Evolutionary conservation across 352 stramenopile species (phyloP).

Genomic region (Globisporangium cederbergense): DNA sequence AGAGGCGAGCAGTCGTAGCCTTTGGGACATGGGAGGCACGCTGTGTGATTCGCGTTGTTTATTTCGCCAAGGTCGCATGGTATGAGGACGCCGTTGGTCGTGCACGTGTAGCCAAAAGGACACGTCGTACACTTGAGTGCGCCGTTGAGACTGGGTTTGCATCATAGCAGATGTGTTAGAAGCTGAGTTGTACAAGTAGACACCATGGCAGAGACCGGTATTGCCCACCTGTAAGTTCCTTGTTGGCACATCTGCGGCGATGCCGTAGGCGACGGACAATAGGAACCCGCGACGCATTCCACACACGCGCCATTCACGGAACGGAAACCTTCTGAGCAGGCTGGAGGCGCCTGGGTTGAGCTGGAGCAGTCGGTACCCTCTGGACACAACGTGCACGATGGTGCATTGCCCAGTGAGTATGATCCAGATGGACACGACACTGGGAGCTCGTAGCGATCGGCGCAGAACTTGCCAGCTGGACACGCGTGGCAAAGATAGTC

Average conservation of each 20-base stretch:
- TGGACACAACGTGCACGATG: slow-evolving; percentile 40
- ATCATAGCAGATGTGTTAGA: slow-evolving; percentile 2
- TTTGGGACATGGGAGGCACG: slow-evolving; percentile 20
- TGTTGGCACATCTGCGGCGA: slow-evolving; percentile 28
- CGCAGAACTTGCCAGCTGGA: slow-evolving; percentile 37
- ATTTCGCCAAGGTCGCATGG: slow-evolving; percentile 10
- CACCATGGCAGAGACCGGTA: not conserved
- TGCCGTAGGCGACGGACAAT: slow-evolving; percentile 27
- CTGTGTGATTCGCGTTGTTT: slow-evolving; percentile 39
- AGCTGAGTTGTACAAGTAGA: not conserved
- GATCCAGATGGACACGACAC: slow-evolving; percentile 25
- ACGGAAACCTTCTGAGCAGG: slow-evolving; percentile 30
- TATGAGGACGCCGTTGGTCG: slow-evolving; percentile 23
- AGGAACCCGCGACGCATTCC: slow-evolving; percentile 33
- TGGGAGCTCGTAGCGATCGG: slow-evolving; percentile 18
- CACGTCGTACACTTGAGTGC: slow-evolving; percentile 41
- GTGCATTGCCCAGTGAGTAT: slow-evolving; percentile 42
- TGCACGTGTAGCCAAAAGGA: slow-evolving; percentile 44
- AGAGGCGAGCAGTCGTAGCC: slow-evolving; percentile 14
- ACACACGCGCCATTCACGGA: slow-evolving; percentile 23
- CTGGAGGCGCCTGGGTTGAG: slow-evolving; percentile 17
- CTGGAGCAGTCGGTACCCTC: slow-evolving; percentile 44
- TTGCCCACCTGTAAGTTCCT: slow-evolving; percentile 33
- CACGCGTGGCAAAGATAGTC: slow-evolving; percentile 35
- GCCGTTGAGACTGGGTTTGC: slow-evolving; percentile 20